These are phyloP conservation scores for Huntiella decipiens DNA, from an alignment of 2,329 filamentous ascomycete genomes.

Conservation along the genomic window DNA sequence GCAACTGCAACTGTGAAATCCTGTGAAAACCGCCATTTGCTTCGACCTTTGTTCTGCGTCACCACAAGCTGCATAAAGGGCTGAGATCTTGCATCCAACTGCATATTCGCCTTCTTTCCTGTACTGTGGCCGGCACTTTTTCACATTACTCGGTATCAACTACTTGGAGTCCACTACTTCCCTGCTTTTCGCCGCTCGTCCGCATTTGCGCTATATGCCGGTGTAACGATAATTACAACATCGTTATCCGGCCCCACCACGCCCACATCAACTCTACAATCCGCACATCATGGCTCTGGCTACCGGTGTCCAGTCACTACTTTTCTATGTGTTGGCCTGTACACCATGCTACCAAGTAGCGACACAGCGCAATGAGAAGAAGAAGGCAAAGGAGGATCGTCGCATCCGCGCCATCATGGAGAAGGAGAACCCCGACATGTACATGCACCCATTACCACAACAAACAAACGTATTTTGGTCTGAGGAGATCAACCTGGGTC, in stretches of 20 bases:
- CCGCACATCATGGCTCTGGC: slow-evolving; percentile 26
- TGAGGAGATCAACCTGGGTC: slow-evolving; percentile 70
- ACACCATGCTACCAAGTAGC: slow-evolving; percentile 57
- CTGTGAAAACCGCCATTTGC: too few species aligned
- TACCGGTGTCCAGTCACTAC: slow-evolving; percentile 50
- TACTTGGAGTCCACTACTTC: not conserved
- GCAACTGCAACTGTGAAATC: too few species aligned
- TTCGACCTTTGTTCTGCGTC: too few species aligned
- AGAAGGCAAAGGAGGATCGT: slow-evolving; percentile 49
- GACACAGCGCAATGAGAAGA: slow-evolving; percentile 50
- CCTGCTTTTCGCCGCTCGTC: not conserved
- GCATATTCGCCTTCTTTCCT: not conserved
- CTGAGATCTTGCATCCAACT: not conserved
- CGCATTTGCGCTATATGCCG: slow-evolving; percentile 3
- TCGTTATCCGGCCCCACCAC: slow-evolving; percentile 5
- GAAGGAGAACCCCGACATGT: slow-evolving; percentile 51
- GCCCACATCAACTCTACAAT: not conserved
- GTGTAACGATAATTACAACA: slow-evolving; percentile 3
- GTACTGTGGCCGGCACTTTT: not conserved
- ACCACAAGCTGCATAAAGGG: too few species aligned
- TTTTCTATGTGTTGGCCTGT: slow-evolving; percentile 63
- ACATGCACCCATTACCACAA: slow-evolving; percentile 65
- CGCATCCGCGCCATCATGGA: slow-evolving; percentile 45
- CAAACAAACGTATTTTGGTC: slow-evolving; percentile 78
- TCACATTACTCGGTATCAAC: not conserved